Conservation (phyloP, 192 early-diverging fungal species). For the Kappamyces sp. region DNA sequence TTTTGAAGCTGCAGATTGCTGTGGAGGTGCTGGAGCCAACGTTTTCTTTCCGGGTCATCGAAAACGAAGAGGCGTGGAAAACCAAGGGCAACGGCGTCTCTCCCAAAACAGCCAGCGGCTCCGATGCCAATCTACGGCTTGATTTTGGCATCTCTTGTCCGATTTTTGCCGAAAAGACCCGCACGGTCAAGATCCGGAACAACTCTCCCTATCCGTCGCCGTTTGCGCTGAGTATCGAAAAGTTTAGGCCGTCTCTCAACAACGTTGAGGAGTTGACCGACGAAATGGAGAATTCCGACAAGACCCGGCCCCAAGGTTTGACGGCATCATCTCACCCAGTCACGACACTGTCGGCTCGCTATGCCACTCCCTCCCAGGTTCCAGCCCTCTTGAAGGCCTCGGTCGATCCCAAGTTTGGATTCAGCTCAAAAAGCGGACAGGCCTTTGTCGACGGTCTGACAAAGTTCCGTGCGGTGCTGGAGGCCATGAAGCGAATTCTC, state of each 20-base stretch:
- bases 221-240: conserved; percentile 35
- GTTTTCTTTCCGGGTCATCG: conserved; percentile 14
- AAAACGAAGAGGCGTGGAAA: conserved; percentile 13
- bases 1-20: conserved; percentile 20
- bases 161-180: conserved; percentile 34
- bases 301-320: too few species aligned
- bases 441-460: conserved; percentile 36
- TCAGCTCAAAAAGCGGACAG: conserved; percentile 40
- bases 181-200: conserved; percentile 34
- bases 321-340: background rate
- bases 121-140: conserved; percentile 13
- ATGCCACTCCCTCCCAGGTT: background rate
- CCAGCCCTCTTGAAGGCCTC: background rate
- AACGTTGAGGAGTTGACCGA: conserved; percentile 10
- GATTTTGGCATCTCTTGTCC: conserved; percentile 43
- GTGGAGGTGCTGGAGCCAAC: conserved; percentile 22
- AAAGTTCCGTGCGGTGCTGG: conserved; percentile 28
- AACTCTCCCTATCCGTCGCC: conserved; percentile 31
- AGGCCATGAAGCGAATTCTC: conserved; percentile 37
- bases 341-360: background rate
- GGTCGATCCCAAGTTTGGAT: conserved; percentile 33
- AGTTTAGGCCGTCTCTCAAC: conserved; percentile 30
- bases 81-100: background rate
- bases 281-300: too few species aligned
- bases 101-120: background rate